Evolutionary conservation across 2,329 filamentous ascomycete genomes (phyloP), one percentile per base, ranked within the genome.

Genomic region (Exserohilum rostratum): DNA sequence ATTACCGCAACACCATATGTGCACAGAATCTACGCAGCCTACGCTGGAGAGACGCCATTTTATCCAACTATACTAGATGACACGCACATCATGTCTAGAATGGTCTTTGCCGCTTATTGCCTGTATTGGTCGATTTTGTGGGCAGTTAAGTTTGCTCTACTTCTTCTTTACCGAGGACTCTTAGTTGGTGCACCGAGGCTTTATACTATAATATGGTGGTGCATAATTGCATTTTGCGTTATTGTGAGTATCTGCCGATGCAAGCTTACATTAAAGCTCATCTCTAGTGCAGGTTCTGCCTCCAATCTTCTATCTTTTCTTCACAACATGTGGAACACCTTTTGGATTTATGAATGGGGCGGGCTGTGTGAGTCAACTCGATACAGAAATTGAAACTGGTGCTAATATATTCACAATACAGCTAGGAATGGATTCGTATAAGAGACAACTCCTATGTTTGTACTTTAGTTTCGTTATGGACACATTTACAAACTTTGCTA

Each of bases 121-220:
- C 67, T 76, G 46, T 61, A 58, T 33, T 61, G 53, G n/a, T 49
- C 50, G 10, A 29, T 57, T 4, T 40, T 57, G 7, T 30, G 56
- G 15, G 46, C 50, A 3, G 45, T 50, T 2, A 56, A 57, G 44
- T 53, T 58, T 22, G 58, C 52, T 13, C 20, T 60, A 5, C 60
- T 78, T 44, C 66, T 71, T 12, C 64, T 77, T 31, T 77, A 76
- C 58, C 66, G 71, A 11, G 66, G 67, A 11, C 50, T 77, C 11
- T 58, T 61, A 13, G 34, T 22, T 6, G 49, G 74, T 48, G 50
- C 73, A 3, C 29, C 39, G 4, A 54, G 57, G 2, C 53, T 64
- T 3, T 70, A 76, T 37, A 66, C 61, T 29, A 65, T 59, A 18
- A 64, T 76, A 45, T 77, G 75, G 76, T 73, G 69, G 69, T 55